Base-by-base conservation (phyloP, 306 rosid genomes). In the Citrullus amarus region DNA sequence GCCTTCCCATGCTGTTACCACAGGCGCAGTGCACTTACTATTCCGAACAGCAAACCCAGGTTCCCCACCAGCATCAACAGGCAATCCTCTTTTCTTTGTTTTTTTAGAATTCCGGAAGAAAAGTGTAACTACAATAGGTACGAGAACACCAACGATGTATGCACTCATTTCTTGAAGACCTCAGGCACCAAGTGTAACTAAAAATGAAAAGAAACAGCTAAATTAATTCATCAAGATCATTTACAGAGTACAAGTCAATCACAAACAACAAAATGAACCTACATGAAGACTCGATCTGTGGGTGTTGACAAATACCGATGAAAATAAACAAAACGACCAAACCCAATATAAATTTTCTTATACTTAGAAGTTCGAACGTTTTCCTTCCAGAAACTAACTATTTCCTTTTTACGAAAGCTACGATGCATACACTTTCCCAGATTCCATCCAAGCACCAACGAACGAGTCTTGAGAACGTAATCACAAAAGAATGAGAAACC, bases 1-100 rank as follows among this genome's bases (percentile, higher is more conserved):
- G 13, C 91, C 96, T 20, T 90, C 90, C 99, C 99, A 92, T 0
- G 90, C 86, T 7, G 98, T 80, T 30, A 76, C 81, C 13, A 96
- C 76, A 0, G 88, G 86, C 44, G 90, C 79, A 30, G 66, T 20
- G 76, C 63, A 84, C 17, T 86, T 88, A 57, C 79, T 83, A 86
- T 91, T 96, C 50, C 96, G 87, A 50, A 96, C 38, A 32, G 97
- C 70, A 38, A 61, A 79, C 22, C 97, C 96, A 56, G 90, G 83
- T 30, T 91, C 97, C 61, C 92, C 98, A 59, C 84, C 89, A 76
- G 79, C 98, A 74, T 90, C 89, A 34, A 73, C 88, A 1, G 84
- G 89, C 75, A 91, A 22, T 3, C 97, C 97, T 4, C 98, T 86
- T 79, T 84, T 89, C 84, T 87, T 96, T 14, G 70, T 79, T 20